These are phyloP conservation scores for Lasiodiplodia citricola DNA, from an alignment of 2,329 filamentous ascomycete species.

Conservation along the genomic window DNA sequence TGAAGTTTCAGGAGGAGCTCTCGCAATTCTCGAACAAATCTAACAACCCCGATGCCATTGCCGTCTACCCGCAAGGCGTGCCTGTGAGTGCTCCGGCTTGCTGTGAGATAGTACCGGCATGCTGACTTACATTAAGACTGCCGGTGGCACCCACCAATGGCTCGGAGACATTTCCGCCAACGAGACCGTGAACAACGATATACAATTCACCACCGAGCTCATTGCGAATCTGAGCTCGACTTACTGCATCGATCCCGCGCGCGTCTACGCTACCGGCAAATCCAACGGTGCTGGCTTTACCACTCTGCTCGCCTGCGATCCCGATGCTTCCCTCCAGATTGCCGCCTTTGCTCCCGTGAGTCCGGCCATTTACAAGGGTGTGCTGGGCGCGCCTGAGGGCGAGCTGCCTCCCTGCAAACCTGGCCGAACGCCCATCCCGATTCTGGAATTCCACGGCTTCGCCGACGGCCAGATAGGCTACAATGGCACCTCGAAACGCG, in stretches of 20 bases:
- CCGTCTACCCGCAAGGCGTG: constrained; percentile 53
- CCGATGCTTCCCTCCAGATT: constrained; percentile 48
- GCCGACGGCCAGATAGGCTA: constrained; percentile 50
- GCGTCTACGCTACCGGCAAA: constrained; percentile 57
- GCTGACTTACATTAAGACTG: constrained; percentile 6
- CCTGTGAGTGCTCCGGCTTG: constrained; percentile 32
- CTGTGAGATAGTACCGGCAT: not conserved
- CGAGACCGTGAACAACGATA: constrained; percentile 44
- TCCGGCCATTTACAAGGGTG: constrained; percentile 52
- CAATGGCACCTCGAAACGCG: constrained; percentile 39
- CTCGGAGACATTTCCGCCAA: constrained; percentile 45
- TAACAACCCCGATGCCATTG: constrained; percentile 52
- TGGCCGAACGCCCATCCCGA: constrained; percentile 40
- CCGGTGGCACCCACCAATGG: constrained; percentile 40
- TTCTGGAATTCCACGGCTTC: constrained; percentile 53
- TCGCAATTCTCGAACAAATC: constrained; percentile 53
- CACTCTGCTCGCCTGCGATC: constrained; percentile 54
- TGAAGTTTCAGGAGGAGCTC: constrained; percentile 47
- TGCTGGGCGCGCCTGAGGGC: constrained; percentile 32
- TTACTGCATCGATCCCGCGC: constrained; percentile 53
- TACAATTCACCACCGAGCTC: constrained; percentile 53
- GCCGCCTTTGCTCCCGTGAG: constrained; percentile 58
- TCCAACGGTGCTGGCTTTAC: constrained; percentile 62
- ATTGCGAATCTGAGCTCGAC: constrained; percentile 44
- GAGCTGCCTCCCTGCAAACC: constrained; percentile 37